Percentiles rank a stretch among this genome's conserved stretches.
Conservation (phyloP, 257 asterid species). For the Nicotiana otophora region DNA sequence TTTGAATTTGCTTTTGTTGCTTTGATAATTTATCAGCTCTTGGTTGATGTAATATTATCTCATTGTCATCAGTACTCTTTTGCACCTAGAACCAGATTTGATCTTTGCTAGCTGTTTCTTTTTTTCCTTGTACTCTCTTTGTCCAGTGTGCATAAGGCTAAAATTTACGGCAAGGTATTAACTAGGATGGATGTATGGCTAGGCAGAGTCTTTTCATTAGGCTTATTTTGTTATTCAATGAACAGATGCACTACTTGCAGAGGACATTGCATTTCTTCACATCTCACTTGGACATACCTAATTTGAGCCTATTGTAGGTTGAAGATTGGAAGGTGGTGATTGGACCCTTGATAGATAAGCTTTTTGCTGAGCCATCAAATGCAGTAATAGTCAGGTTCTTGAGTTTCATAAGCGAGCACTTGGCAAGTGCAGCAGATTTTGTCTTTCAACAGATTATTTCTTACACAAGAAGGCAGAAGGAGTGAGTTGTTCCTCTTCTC, state of each 20-base stretch:
- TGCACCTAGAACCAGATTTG: background rate
- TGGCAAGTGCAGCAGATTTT: constrained; percentile 62
- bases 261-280: background rate
- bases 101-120: background rate
- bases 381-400: constrained; percentile 72
- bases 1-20: background rate
- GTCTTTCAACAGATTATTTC: constrained; percentile 53
- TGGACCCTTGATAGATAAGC: constrained; percentile 66
- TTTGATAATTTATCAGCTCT: background rate
- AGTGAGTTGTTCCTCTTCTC: constrained; percentile 42
- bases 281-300: background rate
- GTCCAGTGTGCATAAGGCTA: background rate
- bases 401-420: constrained; percentile 72
- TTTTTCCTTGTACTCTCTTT: background rate
- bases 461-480: constrained; percentile 41
- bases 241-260: background rate
- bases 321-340: constrained; percentile 60
- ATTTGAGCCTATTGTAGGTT: constrained; percentile 42
- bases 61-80: background rate
- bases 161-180: background rate
- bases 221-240: background rate
- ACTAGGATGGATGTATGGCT: background rate
- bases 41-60: background rate
- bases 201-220: background rate
- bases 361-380: constrained; percentile 79